phyloP scores from a whole-genome alignment of 345 rosid species.

The Hirschfeldia incana region DNA sequence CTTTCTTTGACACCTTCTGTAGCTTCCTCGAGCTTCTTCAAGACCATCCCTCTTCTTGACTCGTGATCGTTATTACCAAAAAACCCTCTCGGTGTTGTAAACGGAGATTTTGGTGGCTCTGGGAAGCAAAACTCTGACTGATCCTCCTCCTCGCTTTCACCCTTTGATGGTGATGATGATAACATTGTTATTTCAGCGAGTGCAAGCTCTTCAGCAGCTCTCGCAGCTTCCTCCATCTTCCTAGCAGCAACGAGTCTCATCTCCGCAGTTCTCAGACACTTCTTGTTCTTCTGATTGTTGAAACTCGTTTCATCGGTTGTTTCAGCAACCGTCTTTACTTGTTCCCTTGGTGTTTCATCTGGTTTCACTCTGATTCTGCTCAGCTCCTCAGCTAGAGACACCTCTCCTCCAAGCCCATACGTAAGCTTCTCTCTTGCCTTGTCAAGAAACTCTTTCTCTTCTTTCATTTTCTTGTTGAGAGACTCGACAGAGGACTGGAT shows the following conservation, averaged over 20 bases:
- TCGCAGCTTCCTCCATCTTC: constrained; percentile 99
- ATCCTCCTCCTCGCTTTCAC: constrained; percentile 14
- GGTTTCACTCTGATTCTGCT: too few relatives aligned
- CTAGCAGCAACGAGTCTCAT: constrained; percentile 87
- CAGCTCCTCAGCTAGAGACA: constrained; percentile 49
- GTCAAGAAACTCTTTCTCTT: constrained; percentile 65
- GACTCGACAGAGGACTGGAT: constrained; percentile 81
- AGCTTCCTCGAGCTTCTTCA: constrained; percentile 81
- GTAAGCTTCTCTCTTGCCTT: constrained; percentile 65
- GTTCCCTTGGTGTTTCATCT: constrained; percentile 37
- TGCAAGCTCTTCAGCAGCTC: constrained; percentile 94
- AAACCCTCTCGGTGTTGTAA: constrained; percentile 35
- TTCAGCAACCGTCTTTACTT: constrained; percentile 51
- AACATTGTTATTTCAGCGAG: constrained; percentile 63
- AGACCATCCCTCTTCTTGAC: constrained; percentile 48
- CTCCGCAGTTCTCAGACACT: constrained; percentile 60
- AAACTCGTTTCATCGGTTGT: constrained; percentile 36
- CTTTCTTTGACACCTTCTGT: constrained; percentile 69
- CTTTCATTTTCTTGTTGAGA: constrained; percentile 75
- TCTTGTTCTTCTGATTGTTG: constrained; percentile 46
- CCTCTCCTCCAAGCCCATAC: constrained; percentile 54
- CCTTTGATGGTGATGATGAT: constrained; percentile 44
- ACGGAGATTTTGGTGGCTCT: constrained; percentile 60
- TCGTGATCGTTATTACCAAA: constrained; percentile 1
- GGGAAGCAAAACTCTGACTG: constrained; percentile 54